Conservation (phyloP, 73 alveolate genomes). For the Paramecium sexaurelia region DNA sequence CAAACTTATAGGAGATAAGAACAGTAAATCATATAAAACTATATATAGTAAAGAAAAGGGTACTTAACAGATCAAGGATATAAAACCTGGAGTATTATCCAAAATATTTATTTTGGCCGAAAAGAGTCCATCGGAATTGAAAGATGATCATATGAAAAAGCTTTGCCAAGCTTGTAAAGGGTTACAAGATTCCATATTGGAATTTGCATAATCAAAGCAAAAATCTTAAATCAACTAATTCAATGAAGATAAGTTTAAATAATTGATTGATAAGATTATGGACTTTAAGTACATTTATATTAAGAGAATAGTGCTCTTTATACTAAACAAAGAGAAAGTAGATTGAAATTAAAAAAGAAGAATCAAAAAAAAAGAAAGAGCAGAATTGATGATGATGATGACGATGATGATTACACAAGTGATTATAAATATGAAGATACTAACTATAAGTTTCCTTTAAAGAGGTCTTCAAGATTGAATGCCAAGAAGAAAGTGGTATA, state of each 20-base stretch:
- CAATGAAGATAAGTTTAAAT: constrained; percentile 57
- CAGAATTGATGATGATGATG: constrained; percentile 36
- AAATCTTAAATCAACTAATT: constrained; percentile 45
- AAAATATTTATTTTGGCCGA: constrained; percentile 66
- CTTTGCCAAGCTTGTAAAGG: constrained; percentile 70
- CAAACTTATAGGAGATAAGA: constrained; percentile 64
- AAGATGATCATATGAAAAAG: constrained; percentile 67
- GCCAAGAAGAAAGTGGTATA: constrained; percentile 2
- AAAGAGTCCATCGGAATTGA: constrained; percentile 56
- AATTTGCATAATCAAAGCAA: constrained; percentile 63
- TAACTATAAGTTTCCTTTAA: background rate
- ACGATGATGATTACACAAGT: constrained; percentile 48
- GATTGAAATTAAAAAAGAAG: constrained; percentile 44
- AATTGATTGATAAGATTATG: constrained; percentile 63
- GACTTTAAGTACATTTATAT: constrained; percentile 56
- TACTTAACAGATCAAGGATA: constrained; percentile 65
- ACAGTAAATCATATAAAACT: constrained; percentile 44
- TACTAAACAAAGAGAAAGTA: constrained; percentile 38
- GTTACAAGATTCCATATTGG: constrained; percentile 59
- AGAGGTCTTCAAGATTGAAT: constrained; percentile 37
- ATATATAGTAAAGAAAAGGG: constrained; percentile 53
- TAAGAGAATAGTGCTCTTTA: background rate
- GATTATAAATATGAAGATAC: constrained; percentile 18
- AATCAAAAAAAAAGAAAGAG: constrained; percentile 35
- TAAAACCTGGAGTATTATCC: constrained; percentile 68